Conservation (phyloP, 352 stramenopile genomes). For the Phytopythium kandeliae region DNA sequence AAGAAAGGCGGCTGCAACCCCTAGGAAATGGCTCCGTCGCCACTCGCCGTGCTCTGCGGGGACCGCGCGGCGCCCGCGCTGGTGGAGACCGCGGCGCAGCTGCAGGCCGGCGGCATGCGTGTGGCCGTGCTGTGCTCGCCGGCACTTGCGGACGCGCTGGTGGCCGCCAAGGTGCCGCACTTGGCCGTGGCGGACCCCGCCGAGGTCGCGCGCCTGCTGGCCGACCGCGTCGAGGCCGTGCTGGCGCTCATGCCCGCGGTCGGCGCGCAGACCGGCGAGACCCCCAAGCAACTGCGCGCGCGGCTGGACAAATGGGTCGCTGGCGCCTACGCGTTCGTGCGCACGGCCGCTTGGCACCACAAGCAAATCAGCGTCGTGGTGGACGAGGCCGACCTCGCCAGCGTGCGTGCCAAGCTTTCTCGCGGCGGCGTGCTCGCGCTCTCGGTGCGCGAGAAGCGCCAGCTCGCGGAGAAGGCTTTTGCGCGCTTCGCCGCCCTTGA, state of each 20-base stretch:
- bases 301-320: conserved; percentile 63
- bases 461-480: conserved; percentile 78
- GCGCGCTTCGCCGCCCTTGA: conserved; percentile 70
- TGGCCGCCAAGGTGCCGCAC: conserved; percentile 70
- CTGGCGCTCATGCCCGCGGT: conserved; percentile 43
- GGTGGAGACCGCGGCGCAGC: conserved; percentile 35
- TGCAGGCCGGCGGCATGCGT: conserved; percentile 52
- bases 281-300: conserved; percentile 31
- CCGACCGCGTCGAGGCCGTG: conserved; percentile 63
- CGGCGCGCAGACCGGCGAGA: conserved; percentile 17
- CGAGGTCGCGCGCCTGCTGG: conserved; percentile 66
- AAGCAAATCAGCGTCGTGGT: conserved; percentile 83
- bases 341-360: conserved; percentile 82
- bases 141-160: conserved; percentile 44
- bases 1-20: neutral
- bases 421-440: conserved; percentile 56
- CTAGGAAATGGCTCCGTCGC: conserved; percentile 15
- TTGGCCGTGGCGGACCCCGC: conserved; percentile 51
- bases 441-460: conserved; percentile 63
- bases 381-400: conserved; percentile 49
- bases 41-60: conserved; percentile 69
- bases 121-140: conserved; percentile 58
- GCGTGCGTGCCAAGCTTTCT: conserved; percentile 50
- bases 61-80: conserved; percentile 38
- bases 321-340: conserved; percentile 74